Evolutionary conservation across 768 basidiomycete genomes (phyloP).

Genomic region (Lentinula sp.): DNA sequence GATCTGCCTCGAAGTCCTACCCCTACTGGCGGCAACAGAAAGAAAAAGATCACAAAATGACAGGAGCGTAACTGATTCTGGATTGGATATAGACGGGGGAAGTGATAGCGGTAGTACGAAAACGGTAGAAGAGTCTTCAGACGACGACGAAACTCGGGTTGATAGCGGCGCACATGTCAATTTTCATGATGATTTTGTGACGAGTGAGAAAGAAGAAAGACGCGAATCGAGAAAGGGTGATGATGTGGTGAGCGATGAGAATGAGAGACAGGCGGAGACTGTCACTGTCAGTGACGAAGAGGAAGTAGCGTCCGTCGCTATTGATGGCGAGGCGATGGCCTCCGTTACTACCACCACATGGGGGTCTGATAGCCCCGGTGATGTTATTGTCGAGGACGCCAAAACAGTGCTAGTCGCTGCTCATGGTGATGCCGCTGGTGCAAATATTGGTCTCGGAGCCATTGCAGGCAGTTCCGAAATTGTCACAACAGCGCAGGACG

Average conservation of each 20-base stretch:
- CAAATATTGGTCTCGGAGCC: not conserved
- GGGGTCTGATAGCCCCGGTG: not conserved
- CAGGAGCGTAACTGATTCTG: not conserved
- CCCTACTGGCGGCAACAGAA: not conserved
- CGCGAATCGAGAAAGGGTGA: not conserved
- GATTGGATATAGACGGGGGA: not conserved
- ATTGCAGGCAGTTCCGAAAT: not conserved
- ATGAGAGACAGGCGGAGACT: not conserved
- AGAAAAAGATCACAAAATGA: not conserved
- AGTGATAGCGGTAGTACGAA: not conserved
- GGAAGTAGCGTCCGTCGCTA: not conserved
- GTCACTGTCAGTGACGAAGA: not conserved
- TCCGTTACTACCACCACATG: not conserved
- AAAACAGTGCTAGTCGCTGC: not conserved
- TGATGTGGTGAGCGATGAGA: not conserved
- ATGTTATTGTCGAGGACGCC: not conserved
- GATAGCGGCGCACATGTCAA: slow-evolving; percentile 1
- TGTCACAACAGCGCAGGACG: not conserved
- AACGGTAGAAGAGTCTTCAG: not conserved
- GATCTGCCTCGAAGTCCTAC: slow-evolving; percentile 3
- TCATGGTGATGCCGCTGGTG: not conserved
- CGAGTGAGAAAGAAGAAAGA: not conserved
- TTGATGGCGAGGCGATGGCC: not conserved
- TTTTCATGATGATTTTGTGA: not conserved
- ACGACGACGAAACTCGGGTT: slow-evolving; percentile 1